phyloP scores from a whole-genome alignment of 495 filamentous ascomycete genomes.

The Penicillium cataractarum region DNA sequence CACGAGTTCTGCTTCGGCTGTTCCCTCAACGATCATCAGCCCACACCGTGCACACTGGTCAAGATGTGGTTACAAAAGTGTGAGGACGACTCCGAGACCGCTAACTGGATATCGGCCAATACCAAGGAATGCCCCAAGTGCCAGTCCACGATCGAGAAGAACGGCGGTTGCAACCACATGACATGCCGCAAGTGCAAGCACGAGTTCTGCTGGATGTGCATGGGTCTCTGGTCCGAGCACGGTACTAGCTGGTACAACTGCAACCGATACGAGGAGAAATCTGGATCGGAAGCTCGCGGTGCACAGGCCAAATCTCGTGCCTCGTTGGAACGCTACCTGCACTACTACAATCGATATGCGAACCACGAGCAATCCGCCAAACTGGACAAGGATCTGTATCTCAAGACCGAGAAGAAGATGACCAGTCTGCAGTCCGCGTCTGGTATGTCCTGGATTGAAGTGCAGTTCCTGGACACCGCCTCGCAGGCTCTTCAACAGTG shows the following conservation, averaged over 20 bases:
- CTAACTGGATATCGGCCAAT: slow-evolving; percentile 99
- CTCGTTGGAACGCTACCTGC: slow-evolving; percentile 89
- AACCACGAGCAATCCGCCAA: slow-evolving; percentile 98
- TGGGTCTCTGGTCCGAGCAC: slow-evolving; percentile 98
- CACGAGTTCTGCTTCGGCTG: slow-evolving; percentile 97
- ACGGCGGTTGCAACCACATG: slow-evolving; percentile 99
- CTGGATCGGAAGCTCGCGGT: slow-evolving; percentile 83
- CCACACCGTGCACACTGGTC: slow-evolving; percentile 86
- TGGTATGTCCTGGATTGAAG: slow-evolving; percentile 98
- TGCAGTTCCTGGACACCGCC: slow-evolving; percentile 91
- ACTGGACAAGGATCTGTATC: slow-evolving; percentile 91
- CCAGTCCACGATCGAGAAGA: slow-evolving; percentile 97
- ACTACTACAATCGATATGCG: slow-evolving; percentile 98
- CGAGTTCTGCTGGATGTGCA: slow-evolving; percentile 99
- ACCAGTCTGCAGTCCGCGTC: slow-evolving; percentile 88
- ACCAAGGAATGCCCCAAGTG: slow-evolving; percentile 98
- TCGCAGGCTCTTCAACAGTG: slow-evolving; percentile 94
- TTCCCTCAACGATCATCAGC: slow-evolving; percentile 87
- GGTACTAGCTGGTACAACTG: slow-evolving; percentile 99
- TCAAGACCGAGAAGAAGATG: slow-evolving; percentile 99
- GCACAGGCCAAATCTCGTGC: slow-evolving; percentile 88
- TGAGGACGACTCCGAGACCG: slow-evolving; percentile 96
- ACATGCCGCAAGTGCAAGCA: slow-evolving; percentile 98
- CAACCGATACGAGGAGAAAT: slow-evolving; percentile 95
- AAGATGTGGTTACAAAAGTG: slow-evolving; percentile 99